Evolutionary conservation across 2,329 filamentous ascomycete genomes (phyloP).

Genomic region (Stromatinia cepivora): DNA sequence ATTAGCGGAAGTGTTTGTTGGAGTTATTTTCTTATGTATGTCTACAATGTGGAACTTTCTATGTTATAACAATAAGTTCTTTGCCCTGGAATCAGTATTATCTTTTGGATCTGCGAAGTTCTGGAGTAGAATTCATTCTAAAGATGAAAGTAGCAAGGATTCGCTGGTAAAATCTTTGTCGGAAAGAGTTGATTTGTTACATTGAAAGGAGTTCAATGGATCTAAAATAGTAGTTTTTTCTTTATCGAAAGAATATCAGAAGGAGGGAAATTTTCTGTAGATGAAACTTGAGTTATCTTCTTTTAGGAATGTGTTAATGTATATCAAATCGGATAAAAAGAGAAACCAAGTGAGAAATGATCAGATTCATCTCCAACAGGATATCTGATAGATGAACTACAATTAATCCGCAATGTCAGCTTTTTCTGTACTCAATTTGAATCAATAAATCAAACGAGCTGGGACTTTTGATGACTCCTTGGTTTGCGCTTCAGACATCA

Average conservation of each 20-base stretch:
- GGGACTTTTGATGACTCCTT: too few species aligned
- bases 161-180: neutral
- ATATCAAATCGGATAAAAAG: neutral
- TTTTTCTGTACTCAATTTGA: too few species aligned
- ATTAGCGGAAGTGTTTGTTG: neutral
- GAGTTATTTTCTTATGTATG: neutral
- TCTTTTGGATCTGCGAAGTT: neutral
- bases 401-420: neutral
- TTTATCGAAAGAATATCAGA: neutral
- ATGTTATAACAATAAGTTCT: neutral
- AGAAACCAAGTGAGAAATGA: neutral
- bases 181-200: neutral
- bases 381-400: neutral
- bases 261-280: neutral
- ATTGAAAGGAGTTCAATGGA: neutral
- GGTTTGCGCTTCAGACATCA: too few species aligned
- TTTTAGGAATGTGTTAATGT: neutral
- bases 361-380: neutral
- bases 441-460: too few species aligned
- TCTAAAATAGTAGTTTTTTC: neutral
- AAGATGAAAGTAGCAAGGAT: neutral
- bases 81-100: neutral
- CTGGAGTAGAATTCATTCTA: neutral
- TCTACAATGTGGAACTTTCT: neutral
- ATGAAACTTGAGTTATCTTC: neutral